Evolutionary conservation across 2,329 filamentous ascomycete genomes (phyloP).

Genomic region (Fonsecaea pedrosoi): DNA sequence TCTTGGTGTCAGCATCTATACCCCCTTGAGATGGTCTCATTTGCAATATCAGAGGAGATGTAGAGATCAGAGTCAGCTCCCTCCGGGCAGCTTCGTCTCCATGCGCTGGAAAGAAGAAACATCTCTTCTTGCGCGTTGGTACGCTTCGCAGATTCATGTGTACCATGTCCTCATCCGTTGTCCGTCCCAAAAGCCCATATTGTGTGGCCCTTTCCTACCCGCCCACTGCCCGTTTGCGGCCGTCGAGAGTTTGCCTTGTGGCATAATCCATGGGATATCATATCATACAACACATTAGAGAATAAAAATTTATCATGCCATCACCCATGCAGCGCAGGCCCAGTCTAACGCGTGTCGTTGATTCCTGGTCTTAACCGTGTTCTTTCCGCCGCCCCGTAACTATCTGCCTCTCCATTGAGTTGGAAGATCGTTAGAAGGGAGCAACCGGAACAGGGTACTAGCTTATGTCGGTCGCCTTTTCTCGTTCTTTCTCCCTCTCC

Average conservation of each 20-base stretch:
- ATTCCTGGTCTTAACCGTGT: slow-evolving; percentile 2
- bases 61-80: neutral
- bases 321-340: slow-evolving; percentile 9
- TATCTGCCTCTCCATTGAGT: neutral
- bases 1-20: neutral
- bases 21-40: neutral
- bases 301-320: slow-evolving; percentile 25
- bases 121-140: neutral
- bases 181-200: neutral
- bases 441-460: slow-evolving; percentile 7
- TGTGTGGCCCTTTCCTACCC: slow-evolving; percentile 1
- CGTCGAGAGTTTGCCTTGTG: neutral
- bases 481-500: slow-evolving; percentile 17
- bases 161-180: neutral
- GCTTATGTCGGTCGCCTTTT: slow-evolving; percentile 13
- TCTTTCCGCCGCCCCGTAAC: neutral
- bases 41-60: neutral
- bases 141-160: neutral
- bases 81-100: neutral
- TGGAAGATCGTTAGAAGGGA: neutral
- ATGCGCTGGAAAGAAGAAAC: neutral
- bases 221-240: neutral
- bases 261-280: slow-evolving; percentile 17
- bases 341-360: slow-evolving; percentile 15
- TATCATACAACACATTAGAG: slow-evolving; percentile 35